phyloP scores from a whole-genome alignment of 495 filamentous ascomycete genomes.

The Xylaria castorea region DNA sequence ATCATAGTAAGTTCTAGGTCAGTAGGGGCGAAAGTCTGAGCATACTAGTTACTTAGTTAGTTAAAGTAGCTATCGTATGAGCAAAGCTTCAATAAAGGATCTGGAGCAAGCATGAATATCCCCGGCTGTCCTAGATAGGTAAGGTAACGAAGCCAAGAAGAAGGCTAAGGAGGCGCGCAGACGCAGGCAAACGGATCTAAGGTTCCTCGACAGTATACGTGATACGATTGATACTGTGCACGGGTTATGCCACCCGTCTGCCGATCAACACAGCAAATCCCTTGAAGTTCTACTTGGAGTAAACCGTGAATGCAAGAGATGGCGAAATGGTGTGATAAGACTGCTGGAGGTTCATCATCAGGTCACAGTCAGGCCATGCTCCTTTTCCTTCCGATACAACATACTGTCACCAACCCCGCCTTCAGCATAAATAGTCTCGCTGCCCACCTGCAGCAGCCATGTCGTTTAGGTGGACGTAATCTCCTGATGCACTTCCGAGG shows the following conservation, averaged over 20 bases:
- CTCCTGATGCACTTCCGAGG: neutral
- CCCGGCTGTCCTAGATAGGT: conserved; percentile 15
- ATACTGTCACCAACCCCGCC: conserved; percentile 13
- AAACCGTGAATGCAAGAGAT: conserved; percentile 14
- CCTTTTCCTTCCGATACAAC: conserved; percentile 7
- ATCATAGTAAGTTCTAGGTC: neutral
- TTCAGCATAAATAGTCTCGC: conserved; percentile 20
- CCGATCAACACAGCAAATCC: conserved; percentile 7
- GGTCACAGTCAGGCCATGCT: conserved; percentile 7
- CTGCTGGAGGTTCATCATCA: neutral
- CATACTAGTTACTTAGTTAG: no score
- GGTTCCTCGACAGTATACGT: conserved; percentile 1
- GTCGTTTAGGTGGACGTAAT: neutral
- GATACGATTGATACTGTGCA: neutral
- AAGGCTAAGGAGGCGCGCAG: conserved; percentile 3
- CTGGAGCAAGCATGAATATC: neutral
- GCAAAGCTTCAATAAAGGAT: conserved; percentile 9
- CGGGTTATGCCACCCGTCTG: conserved; percentile 3
- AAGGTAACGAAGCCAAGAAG: neutral
- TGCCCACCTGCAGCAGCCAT: conserved; percentile 7
- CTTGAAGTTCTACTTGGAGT: conserved; percentile 4
- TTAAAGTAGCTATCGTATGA: conserved; percentile 21
- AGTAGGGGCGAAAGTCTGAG: neutral
- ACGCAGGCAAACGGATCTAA: conserved; percentile 15
- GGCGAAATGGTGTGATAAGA: conserved; percentile 13